These are phyloP conservation scores for Rhizopus sp. DNA, from an alignment of 371 early-diverging fungal genomes.

Conservation along the genomic window DNA sequence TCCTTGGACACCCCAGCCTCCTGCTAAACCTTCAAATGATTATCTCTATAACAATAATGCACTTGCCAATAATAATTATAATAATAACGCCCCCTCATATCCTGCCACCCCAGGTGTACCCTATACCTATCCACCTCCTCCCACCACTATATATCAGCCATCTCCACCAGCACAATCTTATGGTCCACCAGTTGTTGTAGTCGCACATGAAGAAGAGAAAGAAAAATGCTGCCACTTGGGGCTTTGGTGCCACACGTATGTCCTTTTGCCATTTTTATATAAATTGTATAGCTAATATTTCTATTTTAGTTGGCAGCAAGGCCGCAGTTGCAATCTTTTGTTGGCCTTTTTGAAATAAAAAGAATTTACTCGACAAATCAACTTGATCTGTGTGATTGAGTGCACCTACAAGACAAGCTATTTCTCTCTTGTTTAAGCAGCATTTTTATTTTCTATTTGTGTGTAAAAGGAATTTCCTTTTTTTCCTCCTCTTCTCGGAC, in stretches of 20 bases:
- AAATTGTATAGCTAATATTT: conserved; percentile 7
- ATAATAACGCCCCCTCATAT: no score
- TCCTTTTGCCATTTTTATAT: neutral
- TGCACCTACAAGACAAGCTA: no score
- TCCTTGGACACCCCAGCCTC: conserved; percentile 9
- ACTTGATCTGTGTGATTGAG: no score
- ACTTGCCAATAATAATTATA: no score
- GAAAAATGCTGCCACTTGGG: conserved; percentile 42
- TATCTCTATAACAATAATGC: no score
- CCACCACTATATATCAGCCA: conserved; percentile 7
- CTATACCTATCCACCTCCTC: conserved; percentile 14
- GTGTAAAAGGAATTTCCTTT: no score
- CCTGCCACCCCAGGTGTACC: conserved; percentile 14
- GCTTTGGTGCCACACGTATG: conserved; percentile 51
- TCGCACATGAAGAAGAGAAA: conserved; percentile 15
- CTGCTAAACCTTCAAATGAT: conserved; percentile 2
- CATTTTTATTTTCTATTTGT: no score
- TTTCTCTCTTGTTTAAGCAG: no score
- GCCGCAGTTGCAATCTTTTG: conserved; percentile 34
- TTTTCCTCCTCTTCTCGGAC: no score
- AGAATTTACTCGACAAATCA: no score
- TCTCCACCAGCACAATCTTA: no score
- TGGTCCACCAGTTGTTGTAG: conserved; percentile 16
- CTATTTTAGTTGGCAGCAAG: conserved; percentile 32
- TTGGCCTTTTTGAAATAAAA: neutral